phyloP scores from a whole-genome alignment of 2,329 filamentous ascomycete genomes.

The Penicillium sp. region DNA sequence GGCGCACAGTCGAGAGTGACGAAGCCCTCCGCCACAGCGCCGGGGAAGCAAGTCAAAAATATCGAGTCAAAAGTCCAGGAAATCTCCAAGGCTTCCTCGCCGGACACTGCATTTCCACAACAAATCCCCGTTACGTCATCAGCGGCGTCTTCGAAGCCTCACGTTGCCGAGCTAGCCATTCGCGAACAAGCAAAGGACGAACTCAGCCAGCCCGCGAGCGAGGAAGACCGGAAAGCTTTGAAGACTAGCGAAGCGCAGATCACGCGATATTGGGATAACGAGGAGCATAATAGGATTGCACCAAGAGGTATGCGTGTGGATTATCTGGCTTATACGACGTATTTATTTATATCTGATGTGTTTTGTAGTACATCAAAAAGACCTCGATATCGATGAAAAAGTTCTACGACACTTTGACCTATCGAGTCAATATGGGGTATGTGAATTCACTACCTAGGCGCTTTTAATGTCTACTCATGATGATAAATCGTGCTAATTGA shows the following conservation, averaged over 20 bases:
- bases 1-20: slow-evolving; percentile 55
- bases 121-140: slow-evolving; percentile 22
- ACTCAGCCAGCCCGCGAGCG: slow-evolving; percentile 28
- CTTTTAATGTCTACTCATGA: not conserved
- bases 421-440: slow-evolving; percentile 83
- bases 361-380: slow-evolving; percentile 67
- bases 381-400: slow-evolving; percentile 71
- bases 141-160: slow-evolving; percentile 26
- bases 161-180: slow-evolving; percentile 34
- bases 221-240: slow-evolving; percentile 49
- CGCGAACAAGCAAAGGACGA: slow-evolving; percentile 49
- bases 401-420: slow-evolving; percentile 89
- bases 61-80: slow-evolving; percentile 10
- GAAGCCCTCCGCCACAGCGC: slow-evolving; percentile 47
- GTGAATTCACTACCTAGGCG: slow-evolving; percentile 33
- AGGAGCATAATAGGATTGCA: slow-evolving; percentile 66
- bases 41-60: slow-evolving; percentile 19
- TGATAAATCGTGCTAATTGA: not conserved
- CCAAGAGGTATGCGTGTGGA: slow-evolving; percentile 39
- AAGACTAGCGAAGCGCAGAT: slow-evolving; percentile 66
- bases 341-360: not conserved
- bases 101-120: slow-evolving; percentile 25
- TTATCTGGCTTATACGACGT: not conserved
- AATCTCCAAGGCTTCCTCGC: slow-evolving; percentile 7
- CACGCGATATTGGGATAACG: slow-evolving; percentile 68